Evolutionary conservation across 495 filamentous ascomycete species (phyloP), one percentile per base, ranked within the genome.

Genomic region (Talaromyces ruber): DNA sequence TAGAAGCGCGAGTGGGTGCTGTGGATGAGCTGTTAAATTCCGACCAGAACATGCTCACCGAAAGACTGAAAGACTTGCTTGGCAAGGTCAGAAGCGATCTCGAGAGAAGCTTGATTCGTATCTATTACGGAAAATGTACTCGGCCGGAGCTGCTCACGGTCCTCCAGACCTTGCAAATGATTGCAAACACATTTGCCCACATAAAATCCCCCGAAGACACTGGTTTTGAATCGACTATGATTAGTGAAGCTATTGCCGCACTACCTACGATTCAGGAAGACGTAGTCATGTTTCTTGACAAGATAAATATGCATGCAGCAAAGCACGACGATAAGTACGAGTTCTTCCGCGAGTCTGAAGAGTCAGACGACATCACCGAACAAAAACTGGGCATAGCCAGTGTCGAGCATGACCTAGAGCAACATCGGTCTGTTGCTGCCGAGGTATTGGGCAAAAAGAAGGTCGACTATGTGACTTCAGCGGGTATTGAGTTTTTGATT

Each of bases 51-150:
- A 66, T 77, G 32, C 81, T 83, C 47, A 85, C 91, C 4, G 92
- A 96, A 63, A 88, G 88, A 62, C 66, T 97, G 3, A 87, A 81
- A 59, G 74, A 77, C 47, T 70, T 97, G 37, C 79, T 99, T 6
- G 72, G 72, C 34, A 90, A 82, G 59, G 87, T 88, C 64, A 90
- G 82, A 66, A 86, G 81, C 58, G 94, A 99, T 68, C 81, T 99
- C 9, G 94, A 99, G 70, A 90, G 92, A 65, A 92, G 88, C 54
- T 74, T 99, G 45, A 94, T 98, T 68, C 82, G 94, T 21, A 97
- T 99, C 45, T 99, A 97, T 76, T 99, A 99, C 70, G 89, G 90
- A 16, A 94, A 92, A 78, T 97, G 93, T 70, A 89, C 90, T 3
- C 87, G 95, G 0, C 90, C 93, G 4, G 95, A 98, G 72, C 84